Conservation (phyloP, 2,329 filamentous ascomycete species). For the Dactylonectria macrodidyma region DNA sequence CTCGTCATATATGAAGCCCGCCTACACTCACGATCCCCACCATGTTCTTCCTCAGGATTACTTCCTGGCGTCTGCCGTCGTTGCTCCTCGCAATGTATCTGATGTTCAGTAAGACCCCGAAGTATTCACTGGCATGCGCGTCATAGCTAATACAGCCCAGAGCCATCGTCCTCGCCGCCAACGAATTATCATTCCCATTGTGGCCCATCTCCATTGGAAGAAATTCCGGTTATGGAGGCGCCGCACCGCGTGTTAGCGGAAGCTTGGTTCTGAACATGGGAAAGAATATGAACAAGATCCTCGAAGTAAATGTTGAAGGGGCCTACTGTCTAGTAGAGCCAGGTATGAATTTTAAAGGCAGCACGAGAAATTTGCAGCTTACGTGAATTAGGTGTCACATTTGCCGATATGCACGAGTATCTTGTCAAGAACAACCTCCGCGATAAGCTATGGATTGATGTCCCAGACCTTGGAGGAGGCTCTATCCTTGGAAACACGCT, state of each 20-base stretch:
- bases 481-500: conserved; percentile 27
- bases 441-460: conserved; percentile 30
- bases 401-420: conserved; percentile 19
- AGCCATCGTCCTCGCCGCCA: conserved; percentile 18
- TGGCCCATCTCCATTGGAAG: conserved; percentile 42
- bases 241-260: conserved; percentile 24
- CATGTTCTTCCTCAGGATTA: conserved; percentile 32
- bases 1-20: conserved; percentile 34
- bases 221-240: conserved; percentile 23
- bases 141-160: background rate
- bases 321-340: conserved; percentile 30
- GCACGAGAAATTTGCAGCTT: background rate
- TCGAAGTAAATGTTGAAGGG: conserved; percentile 29
- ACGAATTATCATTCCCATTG: conserved; percentile 36
- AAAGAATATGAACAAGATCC: conserved; percentile 31
- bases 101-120: conserved; percentile 32
- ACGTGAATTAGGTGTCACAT: conserved; percentile 13
- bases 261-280: conserved; percentile 21
- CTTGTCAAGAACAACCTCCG: conserved; percentile 22
- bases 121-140: conserved; percentile 7
- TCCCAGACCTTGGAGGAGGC: conserved; percentile 26
- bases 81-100: conserved; percentile 32
- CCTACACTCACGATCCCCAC: conserved; percentile 41
- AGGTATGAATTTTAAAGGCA: background rate
- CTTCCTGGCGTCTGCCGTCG: conserved; percentile 37